These are phyloP conservation scores for Polytolypa hystricis DNA, from an alignment of 2,329 filamentous ascomycete genomes.

Conservation along the genomic window DNA sequence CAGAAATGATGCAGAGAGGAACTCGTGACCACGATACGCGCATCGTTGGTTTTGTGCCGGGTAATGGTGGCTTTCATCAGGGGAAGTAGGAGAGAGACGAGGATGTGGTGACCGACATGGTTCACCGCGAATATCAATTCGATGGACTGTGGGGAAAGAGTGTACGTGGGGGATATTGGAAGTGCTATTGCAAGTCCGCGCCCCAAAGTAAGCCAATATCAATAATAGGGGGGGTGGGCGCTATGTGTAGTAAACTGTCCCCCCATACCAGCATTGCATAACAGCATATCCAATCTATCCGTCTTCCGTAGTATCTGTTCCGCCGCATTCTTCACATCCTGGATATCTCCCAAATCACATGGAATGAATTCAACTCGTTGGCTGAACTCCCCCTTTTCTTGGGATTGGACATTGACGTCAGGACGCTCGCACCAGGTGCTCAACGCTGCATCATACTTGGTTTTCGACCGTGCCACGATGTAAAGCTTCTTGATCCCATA, in stretches of 20 bases:
- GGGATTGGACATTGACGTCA: conserved; percentile 9
- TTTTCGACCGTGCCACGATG: conserved; percentile 18
- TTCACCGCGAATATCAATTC: conserved; percentile 41
- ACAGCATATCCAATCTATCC: conserved; percentile 21
- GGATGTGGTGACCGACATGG: conserved; percentile 41
- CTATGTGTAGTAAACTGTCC: background rate
- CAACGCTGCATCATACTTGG: conserved; percentile 16
- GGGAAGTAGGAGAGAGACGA: conserved; percentile 38
- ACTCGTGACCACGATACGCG: conserved; percentile 36
- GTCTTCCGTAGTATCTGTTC: conserved; percentile 14
- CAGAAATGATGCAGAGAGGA: conserved; percentile 21
- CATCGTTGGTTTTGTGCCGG: conserved; percentile 21
- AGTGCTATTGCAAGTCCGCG: conserved; percentile 8
- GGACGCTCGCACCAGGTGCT: conserved; percentile 15
- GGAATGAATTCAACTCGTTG: conserved; percentile 17
- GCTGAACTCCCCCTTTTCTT: conserved; percentile 10
- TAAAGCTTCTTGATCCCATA: conserved; percentile 20
- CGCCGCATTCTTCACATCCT: conserved; percentile 14
- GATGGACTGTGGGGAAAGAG: conserved; percentile 27
- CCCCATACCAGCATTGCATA: conserved; percentile 22
- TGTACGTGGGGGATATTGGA: conserved; percentile 14
- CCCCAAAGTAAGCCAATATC: background rate
- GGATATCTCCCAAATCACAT: conserved; percentile 22
- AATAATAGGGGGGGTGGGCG: too few species aligned
- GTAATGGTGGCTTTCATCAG: conserved; percentile 14